Percentiles rank a stretch among this genome's conserved stretches.
Evolutionary conservation across 2,329 filamentous ascomycete genomes (phyloP).

Genomic region (Hypoxylon sp.): DNA sequence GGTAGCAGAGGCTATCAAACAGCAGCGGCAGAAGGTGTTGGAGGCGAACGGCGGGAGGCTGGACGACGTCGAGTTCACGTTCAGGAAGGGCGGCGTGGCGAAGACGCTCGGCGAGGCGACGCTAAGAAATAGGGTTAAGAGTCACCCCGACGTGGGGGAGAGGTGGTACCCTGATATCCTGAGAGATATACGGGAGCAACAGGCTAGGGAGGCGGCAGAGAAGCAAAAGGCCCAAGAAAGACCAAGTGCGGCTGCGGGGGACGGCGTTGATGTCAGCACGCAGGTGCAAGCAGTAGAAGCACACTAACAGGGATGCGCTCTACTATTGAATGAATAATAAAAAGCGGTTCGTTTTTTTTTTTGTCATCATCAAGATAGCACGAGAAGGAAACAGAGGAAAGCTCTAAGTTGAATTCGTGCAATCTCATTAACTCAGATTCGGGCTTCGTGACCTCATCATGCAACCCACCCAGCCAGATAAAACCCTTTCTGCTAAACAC

Average conservation of each 20-base stretch:
- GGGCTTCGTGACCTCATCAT: constrained; percentile 25
- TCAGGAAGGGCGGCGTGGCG: constrained; percentile 76
- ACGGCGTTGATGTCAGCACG: constrained; percentile 44
- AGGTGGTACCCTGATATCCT: constrained; percentile 80
- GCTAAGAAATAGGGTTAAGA: constrained; percentile 86
- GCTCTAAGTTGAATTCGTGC: constrained; percentile 33
- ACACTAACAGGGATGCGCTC: constrained; percentile 51
- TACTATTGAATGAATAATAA: constrained; percentile 5
- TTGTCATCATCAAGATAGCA: background rate
- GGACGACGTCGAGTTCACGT: constrained; percentile 90
- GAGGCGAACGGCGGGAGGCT: constrained; percentile 69
- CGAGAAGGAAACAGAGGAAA: constrained; percentile 13
- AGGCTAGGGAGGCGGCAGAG: constrained; percentile 61
- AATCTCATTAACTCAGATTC: constrained; percentile 42
- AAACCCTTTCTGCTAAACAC: constrained; percentile 38
- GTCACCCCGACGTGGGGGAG: constrained; percentile 88
- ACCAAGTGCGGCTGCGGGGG: constrained; percentile 24
- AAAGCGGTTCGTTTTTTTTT: background rate
- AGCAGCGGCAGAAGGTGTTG: constrained; percentile 72
- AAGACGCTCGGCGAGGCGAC: constrained; percentile 85
- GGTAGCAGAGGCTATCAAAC: constrained; percentile 74
- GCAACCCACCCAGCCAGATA: constrained; percentile 25
- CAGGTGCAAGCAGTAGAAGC: constrained; percentile 57
- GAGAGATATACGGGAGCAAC: constrained; percentile 70
- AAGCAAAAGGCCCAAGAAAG: constrained; percentile 40